These are phyloP conservation scores for Fusarium nisikadoi DNA, from an alignment of 2,329 filamentous ascomycete genomes.

Conservation along the genomic window DNA sequence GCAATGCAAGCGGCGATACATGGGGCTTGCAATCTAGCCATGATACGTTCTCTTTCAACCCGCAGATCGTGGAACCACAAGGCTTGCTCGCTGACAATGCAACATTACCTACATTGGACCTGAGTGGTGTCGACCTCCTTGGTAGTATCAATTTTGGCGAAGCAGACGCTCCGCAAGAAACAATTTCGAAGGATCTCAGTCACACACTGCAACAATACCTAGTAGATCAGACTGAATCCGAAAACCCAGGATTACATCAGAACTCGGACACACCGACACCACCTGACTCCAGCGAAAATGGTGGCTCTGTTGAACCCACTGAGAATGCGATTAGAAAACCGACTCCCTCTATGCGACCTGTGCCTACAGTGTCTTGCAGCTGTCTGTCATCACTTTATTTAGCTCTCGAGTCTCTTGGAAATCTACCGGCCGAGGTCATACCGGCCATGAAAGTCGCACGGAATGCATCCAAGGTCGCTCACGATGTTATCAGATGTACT, in stretches of 20 bases:
- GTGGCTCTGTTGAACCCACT: slow-evolving; percentile 32
- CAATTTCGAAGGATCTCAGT: slow-evolving; percentile 46
- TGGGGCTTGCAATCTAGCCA: slow-evolving; percentile 52
- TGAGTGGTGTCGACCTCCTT: slow-evolving; percentile 46
- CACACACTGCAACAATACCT: slow-evolving; percentile 44
- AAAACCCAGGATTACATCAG: slow-evolving; percentile 11
- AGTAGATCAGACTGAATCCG: slow-evolving; percentile 32
- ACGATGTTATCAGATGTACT: slow-evolving; percentile 63
- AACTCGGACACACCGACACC: slow-evolving; percentile 37
- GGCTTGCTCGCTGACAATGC: slow-evolving; percentile 11
- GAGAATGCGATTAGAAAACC: slow-evolving; percentile 14
- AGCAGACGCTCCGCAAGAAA: slow-evolving; percentile 39
- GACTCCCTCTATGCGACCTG: slow-evolving; percentile 30
- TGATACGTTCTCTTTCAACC: slow-evolving; percentile 28
- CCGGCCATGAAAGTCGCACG: slow-evolving; percentile 61
- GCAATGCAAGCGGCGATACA: slow-evolving; percentile 47
- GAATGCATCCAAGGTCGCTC: slow-evolving; percentile 59
- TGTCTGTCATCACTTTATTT: slow-evolving; percentile 63
- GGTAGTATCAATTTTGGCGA: slow-evolving; percentile 50
- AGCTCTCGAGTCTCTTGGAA: slow-evolving; percentile 61
- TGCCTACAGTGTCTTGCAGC: slow-evolving; percentile 53
- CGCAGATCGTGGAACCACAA: slow-evolving; percentile 27
- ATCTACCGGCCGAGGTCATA: slow-evolving; percentile 57
- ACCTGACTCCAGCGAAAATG: slow-evolving; percentile 39
- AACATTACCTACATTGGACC: slow-evolving; percentile 23